phyloP scores from a whole-genome alignment of 176 grass and related monocot species.

The Musa beccarii region DNA sequence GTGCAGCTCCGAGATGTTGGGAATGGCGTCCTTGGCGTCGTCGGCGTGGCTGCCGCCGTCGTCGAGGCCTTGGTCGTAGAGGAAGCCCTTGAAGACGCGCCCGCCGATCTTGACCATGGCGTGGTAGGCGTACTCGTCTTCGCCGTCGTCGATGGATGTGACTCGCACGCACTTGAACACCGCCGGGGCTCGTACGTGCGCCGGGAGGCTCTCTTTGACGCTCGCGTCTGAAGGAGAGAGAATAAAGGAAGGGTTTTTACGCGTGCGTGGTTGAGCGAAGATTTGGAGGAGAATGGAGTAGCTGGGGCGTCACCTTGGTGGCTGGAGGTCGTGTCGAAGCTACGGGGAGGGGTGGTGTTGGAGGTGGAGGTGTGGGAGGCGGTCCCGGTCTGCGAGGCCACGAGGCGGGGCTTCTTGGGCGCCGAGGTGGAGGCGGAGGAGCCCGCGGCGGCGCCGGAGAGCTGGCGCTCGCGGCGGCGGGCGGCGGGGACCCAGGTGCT shows the following conservation, averaged over 20 bases:
- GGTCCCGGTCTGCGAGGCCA: constrained; percentile 54
- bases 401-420: constrained; percentile 66
- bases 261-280: too few relatives aligned
- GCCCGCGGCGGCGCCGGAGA: constrained; percentile 7
- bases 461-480: constrained; percentile 62
- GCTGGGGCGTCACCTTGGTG: constrained; percentile 49
- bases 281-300: too few relatives aligned
- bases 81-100: constrained; percentile 83
- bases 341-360: constrained; percentile 79
- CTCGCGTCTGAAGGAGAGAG: constrained; percentile 37
- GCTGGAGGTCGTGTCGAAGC: constrained; percentile 89
- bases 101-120: constrained; percentile 84
- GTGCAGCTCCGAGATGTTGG: constrained; percentile 74
- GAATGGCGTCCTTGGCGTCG: constrained; percentile 37
- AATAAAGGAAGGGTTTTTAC: too few relatives aligned
- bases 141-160: constrained; percentile 69
- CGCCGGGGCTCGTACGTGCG: constrained; percentile 75
- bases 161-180: constrained; percentile 93
- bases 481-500: constrained; percentile 92
- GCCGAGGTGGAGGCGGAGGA: constrained; percentile 18
- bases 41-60: constrained; percentile 19
- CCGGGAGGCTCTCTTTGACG: constrained; percentile 55
- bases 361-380: constrained; percentile 88
- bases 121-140: constrained; percentile 88
- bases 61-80: constrained; percentile 83